Base-by-base conservation (phyloP, 2,329 filamentous ascomycete species). In the Pezicula radicicola region DNA sequence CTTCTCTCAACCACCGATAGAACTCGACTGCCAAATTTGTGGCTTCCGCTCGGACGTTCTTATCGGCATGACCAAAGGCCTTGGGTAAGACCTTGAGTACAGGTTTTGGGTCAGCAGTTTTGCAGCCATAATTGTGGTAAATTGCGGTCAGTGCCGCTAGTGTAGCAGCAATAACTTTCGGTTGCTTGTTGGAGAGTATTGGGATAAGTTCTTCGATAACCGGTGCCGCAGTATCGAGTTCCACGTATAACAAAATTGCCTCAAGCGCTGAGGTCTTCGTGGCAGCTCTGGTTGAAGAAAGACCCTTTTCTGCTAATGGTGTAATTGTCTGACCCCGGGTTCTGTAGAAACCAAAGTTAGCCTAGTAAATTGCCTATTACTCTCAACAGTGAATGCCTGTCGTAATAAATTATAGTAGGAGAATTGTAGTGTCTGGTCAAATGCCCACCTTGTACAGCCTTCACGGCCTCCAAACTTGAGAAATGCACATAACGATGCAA, bases 1-100 rank as follows among this genome's bases (percentile, higher is more conserved):
- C 93, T 58, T 99, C 94, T 60, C 93, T 88, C 33, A 99, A 78
- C 94, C 95, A 99, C 70, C 94, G 80, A 71, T 99, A 99, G 52
- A 99, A 83, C 67, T 99, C 95, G 45, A 97, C 90, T 0, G 93
- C 88, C 52, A 99, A 76, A 61, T 88, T 91, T 44, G 94, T 94
- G 27, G 92, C 91, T 69, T 97, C 94, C 3, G 92, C 91, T 70
- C 94, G 87, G 15, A 99, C 90, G 68, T 97, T 97, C 73, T 99
- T 99, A 77, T 99, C 94, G 30, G 94, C 93, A 68, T 97, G 94
- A 18, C 90, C 91, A 66, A 97, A 99, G 2, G 87, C 87, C 67
- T 96, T 96, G 3, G 94, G 91, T 2, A 99, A 76, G 10, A 82
- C 75, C 68, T 97, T 97, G 54, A 97, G 80, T 18, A 95, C 85